phyloP scores from a whole-genome alignment of 768 basidiomycete species.

The Panellus pusillus region DNA sequence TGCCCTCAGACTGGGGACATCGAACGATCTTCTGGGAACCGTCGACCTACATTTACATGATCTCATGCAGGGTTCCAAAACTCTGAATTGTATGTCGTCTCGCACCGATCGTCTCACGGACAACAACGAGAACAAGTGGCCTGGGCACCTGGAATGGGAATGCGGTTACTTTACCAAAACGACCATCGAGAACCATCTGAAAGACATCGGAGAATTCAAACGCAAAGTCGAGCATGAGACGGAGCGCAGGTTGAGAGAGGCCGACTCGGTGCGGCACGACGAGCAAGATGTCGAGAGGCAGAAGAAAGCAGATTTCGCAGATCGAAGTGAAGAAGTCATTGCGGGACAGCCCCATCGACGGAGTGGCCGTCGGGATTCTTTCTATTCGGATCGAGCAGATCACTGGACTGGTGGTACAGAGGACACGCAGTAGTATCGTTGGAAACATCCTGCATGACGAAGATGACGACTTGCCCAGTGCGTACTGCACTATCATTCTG shows the following conservation, averaged over 20 bases:
- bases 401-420: slow-evolving; percentile 59
- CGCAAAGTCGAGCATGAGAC: slow-evolving; percentile 37
- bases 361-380: slow-evolving; percentile 69
- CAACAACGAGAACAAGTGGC: slow-evolving; percentile 28
- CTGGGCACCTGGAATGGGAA: slow-evolving; percentile 47
- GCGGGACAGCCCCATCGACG: slow-evolving; percentile 52
- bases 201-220: slow-evolving; percentile 39
- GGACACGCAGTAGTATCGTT: slow-evolving; percentile 53
- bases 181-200: slow-evolving; percentile 39
- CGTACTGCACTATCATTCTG: slow-evolving; percentile 54
- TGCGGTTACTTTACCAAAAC: slow-evolving; percentile 55
- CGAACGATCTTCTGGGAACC: slow-evolving; percentile 51
- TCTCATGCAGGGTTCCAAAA: slow-evolving; percentile 32
- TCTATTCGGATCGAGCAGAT: slow-evolving; percentile 67
- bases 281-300: slow-evolving; percentile 36
- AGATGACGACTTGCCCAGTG: slow-evolving; percentile 62
- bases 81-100: slow-evolving; percentile 47
- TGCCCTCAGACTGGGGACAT: slow-evolving; percentile 38
- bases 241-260: slow-evolving; percentile 52
- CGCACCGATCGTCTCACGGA: slow-evolving; percentile 48
- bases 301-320: slow-evolving; percentile 37
- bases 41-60: slow-evolving; percentile 42
- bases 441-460: slow-evolving; percentile 53
- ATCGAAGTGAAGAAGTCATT: slow-evolving; percentile 40
- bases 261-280: slow-evolving; percentile 23